Conservation (phyloP, 371 early-diverging fungal genomes). For the Mortierella sp. region DNA sequence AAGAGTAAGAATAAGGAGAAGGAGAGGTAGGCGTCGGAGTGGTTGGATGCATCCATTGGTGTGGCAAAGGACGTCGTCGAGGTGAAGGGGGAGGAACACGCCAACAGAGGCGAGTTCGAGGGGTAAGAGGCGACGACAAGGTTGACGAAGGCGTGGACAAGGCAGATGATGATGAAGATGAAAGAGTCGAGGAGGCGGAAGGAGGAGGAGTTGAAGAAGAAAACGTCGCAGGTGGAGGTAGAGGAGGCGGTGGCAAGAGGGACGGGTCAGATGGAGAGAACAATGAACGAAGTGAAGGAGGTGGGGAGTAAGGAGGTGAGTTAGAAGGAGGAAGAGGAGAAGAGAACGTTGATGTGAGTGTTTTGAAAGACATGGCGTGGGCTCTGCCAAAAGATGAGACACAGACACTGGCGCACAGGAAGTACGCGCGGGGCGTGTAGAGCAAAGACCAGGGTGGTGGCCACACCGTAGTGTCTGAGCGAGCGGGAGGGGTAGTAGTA, state of each 20-base stretch:
- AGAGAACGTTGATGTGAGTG: constrained; percentile 21
- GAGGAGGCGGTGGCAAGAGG: not conserved
- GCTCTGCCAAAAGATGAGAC: constrained; percentile 19
- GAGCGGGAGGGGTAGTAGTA: not conserved
- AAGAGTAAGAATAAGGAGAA: not conserved
- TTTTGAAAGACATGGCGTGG: constrained; percentile 17
- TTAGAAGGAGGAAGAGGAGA: constrained; percentile 14
- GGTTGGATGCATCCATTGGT: constrained; percentile 34
- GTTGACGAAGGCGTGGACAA: constrained; percentile 6
- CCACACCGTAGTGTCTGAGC: constrained; percentile 10
- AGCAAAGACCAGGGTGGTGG: constrained; percentile 11
- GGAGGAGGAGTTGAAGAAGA: not conserved
- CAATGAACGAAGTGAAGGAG: constrained; percentile 3
- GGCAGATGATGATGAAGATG: not conserved
- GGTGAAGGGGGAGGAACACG: constrained; percentile 24
- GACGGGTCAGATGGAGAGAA: not conserved
- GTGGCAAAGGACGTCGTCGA: constrained; percentile 29
- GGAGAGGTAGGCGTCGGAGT: not conserved
- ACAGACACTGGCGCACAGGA: constrained; percentile 22
- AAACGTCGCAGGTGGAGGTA: not conserved
- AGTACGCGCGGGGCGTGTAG: constrained; percentile 20
- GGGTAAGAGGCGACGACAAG: constrained; percentile 15
- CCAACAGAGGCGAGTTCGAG: constrained; percentile 12
- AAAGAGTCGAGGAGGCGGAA: not conserved
- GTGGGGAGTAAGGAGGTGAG: constrained; percentile 13